A percentile compares a stretch with the other conserved stretches of the same genome.
These are phyloP conservation scores for Rhizopogon rudus DNA, from an alignment of 768 basidiomycete species.

Conservation along the genomic window DNA sequence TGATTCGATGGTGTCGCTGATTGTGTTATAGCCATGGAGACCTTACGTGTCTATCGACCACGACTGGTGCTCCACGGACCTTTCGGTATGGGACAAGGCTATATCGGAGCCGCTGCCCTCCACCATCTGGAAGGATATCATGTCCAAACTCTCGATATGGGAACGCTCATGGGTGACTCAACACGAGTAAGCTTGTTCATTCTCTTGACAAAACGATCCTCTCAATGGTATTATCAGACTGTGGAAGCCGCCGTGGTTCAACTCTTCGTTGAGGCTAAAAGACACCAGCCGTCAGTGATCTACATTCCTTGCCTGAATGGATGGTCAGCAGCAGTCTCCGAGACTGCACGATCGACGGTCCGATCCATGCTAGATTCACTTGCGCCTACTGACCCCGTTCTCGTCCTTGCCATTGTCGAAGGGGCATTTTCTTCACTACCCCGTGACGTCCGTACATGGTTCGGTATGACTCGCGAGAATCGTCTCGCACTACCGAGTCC, in stretches of 20 bases:
- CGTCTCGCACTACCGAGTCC: conserved; percentile 63
- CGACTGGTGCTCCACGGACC: conserved; percentile 79
- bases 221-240: conserved; percentile 43
- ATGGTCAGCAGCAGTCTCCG: conserved; percentile 84
- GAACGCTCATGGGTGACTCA: conserved; percentile 83
- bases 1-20: conserved; percentile 2
- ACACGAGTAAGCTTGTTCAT: conserved; percentile 57
- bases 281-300: conserved; percentile 92
- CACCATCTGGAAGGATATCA: conserved; percentile 97
- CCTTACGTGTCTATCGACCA: conserved; percentile 84
- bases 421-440: conserved; percentile 68
- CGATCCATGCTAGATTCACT: conserved; percentile 90
- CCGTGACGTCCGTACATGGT: conserved; percentile 85
- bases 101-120: conserved; percentile 84
- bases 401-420: conserved; percentile 87
- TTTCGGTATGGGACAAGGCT: conserved; percentile 86
- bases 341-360: conserved; percentile 80
- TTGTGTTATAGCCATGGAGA: conserved; percentile 73
- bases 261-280: conserved; percentile 93
- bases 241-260: conserved; percentile 92
- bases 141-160: conserved; percentile 90
- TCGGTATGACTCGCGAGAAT: conserved; percentile 73
- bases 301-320: conserved; percentile 87
- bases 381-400: conserved; percentile 87
- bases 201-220: background rate